A percentile compares a stretch with the other conserved stretches of the same genome.
Evolutionary conservation across 2,329 filamentous ascomycete genomes (phyloP).

Genomic region (Pyricularia sp.): DNA sequence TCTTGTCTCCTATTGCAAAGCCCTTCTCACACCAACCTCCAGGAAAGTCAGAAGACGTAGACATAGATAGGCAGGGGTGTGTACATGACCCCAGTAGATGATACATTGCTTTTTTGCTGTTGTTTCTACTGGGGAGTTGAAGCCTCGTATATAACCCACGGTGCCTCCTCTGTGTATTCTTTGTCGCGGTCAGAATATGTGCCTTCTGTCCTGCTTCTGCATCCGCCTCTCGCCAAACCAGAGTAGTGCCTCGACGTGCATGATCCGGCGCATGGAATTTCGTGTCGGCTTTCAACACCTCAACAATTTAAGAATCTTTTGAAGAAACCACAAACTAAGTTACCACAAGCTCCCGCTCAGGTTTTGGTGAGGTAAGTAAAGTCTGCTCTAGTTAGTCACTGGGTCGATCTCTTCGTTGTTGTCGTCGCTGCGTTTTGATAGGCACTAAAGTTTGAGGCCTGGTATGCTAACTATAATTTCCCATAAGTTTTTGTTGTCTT

Average conservation of each 20-base stretch:
- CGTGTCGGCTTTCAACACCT: neutral
- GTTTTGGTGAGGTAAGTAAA: neutral
- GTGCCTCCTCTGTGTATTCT: neutral
- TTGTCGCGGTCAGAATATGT: slow-evolving; percentile 3
- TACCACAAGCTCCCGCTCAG: neutral
- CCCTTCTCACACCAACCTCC: slow-evolving; percentile 16
- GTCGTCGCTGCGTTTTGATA: neutral
- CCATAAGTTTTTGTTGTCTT: neutral
- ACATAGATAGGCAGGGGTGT: slow-evolving; percentile 1
- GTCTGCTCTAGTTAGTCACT: neutral
- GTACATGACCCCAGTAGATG: slow-evolving; percentile 6
- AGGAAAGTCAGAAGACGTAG: slow-evolving; percentile 15
- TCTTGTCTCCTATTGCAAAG: neutral
- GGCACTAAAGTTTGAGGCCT: neutral
- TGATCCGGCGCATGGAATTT: neutral
- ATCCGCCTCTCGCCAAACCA: neutral
- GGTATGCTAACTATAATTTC: neutral
- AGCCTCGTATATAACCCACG: neutral
- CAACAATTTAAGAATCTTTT: neutral
- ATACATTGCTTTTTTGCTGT: slow-evolving; percentile 4
- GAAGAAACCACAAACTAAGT: neutral
- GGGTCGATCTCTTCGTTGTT: neutral
- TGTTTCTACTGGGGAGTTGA: neutral
- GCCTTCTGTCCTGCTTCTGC: slow-evolving; percentile 2
- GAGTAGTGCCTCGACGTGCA: neutral